Percentiles rank a stretch among this genome's conserved stretches.
These are phyloP conservation scores for Rhizopogon vinicolor DNA, from an alignment of 768 basidiomycete species.

Conservation along the genomic window DNA sequence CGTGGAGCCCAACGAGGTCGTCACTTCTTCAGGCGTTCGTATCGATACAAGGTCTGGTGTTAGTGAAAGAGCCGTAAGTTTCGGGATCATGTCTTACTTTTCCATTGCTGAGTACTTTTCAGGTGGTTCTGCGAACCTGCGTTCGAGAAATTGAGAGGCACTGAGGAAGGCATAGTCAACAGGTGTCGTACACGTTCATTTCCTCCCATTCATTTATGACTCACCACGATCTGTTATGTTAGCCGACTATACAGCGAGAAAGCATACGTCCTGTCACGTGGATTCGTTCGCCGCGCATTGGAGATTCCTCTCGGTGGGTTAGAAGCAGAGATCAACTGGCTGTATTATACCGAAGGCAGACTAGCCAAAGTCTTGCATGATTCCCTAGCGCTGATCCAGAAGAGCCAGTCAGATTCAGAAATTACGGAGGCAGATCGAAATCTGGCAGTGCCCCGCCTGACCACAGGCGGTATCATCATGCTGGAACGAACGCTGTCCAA, in stretches of 20 bases:
- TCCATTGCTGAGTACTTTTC: slow-evolving; percentile 4
- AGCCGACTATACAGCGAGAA: slow-evolving; percentile 93
- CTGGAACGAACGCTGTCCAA: slow-evolving; percentile 71
- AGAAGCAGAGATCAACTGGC: slow-evolving; percentile 65
- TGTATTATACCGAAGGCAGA: slow-evolving; percentile 63
- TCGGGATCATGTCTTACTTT: not conserved
- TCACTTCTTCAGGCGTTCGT: slow-evolving; percentile 90
- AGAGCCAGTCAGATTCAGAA: slow-evolving; percentile 46
- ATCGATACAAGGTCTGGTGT: slow-evolving; percentile 89
- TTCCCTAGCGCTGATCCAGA: slow-evolving; percentile 59
- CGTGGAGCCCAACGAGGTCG: slow-evolving; percentile 80
- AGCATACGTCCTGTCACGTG: slow-evolving; percentile 85
- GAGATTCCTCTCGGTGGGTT: slow-evolving; percentile 72
- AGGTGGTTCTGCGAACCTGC: slow-evolving; percentile 93
- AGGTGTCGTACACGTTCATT: slow-evolving; percentile 39
- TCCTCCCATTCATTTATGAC: not conserved
- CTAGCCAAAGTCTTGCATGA: slow-evolving; percentile 66
- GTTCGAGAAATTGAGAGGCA: slow-evolving; percentile 88
- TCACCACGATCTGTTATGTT: slow-evolving; percentile 6
- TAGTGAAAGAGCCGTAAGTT: slow-evolving; percentile 88
- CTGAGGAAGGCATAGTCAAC: slow-evolving; percentile 85
- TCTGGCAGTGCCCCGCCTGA: slow-evolving; percentile 68
- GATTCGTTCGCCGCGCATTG: slow-evolving; percentile 86
- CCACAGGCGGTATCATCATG: slow-evolving; percentile 74
- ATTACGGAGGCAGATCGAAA: slow-evolving; percentile 29